phyloP scores from a whole-genome alignment of 2,329 filamentous ascomycete species.

The Talaromyces rugulosus region DNA sequence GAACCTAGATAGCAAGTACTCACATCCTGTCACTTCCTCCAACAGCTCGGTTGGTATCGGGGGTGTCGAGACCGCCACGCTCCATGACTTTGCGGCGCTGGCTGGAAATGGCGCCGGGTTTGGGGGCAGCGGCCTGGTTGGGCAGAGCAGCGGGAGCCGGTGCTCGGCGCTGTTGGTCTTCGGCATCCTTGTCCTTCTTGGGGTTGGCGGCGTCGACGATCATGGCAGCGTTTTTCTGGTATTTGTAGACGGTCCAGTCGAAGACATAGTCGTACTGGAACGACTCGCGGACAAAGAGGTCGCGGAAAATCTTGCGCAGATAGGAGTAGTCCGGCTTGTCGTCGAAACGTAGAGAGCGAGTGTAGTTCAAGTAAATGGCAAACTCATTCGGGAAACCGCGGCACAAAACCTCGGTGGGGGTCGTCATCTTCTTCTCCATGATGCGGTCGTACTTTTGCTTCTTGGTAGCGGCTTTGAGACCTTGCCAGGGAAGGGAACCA shows the following conservation, averaged over 20 bases:
- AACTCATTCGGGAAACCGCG: constrained; percentile 99
- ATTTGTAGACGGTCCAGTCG: constrained; percentile 99
- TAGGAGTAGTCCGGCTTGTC: constrained; percentile 99
- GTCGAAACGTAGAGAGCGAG: constrained; percentile 94
- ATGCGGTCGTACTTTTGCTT: constrained; percentile 99
- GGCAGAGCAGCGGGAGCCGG: constrained; percentile 55
- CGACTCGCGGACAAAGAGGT: constrained; percentile 95
- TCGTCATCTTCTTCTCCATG: constrained; percentile 99
- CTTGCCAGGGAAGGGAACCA: constrained; percentile 97
- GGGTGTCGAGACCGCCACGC: constrained; percentile 61
- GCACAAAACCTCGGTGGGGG: constrained; percentile 92
- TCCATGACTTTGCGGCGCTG: constrained; percentile 81
- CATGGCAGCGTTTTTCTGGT: constrained; percentile 97
- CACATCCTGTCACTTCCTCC: constrained; percentile 91
- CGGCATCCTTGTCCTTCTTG: constrained; percentile 67
- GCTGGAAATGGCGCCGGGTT: constrained; percentile 70
- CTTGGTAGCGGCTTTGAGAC: constrained; percentile 96
- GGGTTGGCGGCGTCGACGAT: constrained; percentile 76
- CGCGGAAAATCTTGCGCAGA: constrained; percentile 99
- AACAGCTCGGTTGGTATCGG: constrained; percentile 69
- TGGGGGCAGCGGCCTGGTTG: constrained; percentile 56
- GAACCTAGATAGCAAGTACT: constrained; percentile 72
- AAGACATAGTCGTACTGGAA: constrained; percentile 99
- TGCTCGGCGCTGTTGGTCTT: constrained; percentile 61
- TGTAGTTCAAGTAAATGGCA: constrained; percentile 99